These are phyloP conservation scores for Agastache rugosa DNA, from an alignment of 257 asterid genomes.

Conservation along the genomic window DNA sequence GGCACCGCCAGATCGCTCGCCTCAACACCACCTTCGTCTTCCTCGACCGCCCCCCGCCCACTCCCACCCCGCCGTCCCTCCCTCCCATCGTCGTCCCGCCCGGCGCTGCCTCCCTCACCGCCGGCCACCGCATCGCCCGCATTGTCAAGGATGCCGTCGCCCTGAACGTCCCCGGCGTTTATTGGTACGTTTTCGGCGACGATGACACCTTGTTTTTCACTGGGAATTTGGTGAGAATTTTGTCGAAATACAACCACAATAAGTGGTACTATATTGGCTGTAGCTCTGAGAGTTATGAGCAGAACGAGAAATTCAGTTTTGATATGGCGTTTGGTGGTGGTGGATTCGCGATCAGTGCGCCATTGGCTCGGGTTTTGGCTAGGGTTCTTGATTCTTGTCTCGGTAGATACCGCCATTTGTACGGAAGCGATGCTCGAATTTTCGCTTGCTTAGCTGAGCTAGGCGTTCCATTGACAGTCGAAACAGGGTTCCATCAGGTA, in stretches of 20 bases:
- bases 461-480: slow-evolving; percentile 70
- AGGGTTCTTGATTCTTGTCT: slow-evolving; percentile 72
- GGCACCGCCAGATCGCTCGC: slow-evolving; percentile 67
- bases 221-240: slow-evolving; percentile 59
- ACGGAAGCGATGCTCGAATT: slow-evolving; percentile 84
- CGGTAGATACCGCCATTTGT: slow-evolving; percentile 70
- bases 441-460: slow-evolving; percentile 82
- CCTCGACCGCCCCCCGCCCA: slow-evolving; percentile 52
- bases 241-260: slow-evolving; percentile 65
- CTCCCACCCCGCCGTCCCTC: slow-evolving; percentile 38
- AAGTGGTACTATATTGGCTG: slow-evolving; percentile 68
- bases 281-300: slow-evolving; percentile 75
- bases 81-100: slow-evolving; percentile 61
- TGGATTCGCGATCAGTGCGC: slow-evolving; percentile 78
- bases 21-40: slow-evolving; percentile 65
- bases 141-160: slow-evolving; percentile 61
- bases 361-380: slow-evolving; percentile 69
- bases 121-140: slow-evolving; percentile 75
- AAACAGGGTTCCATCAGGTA: slow-evolving; percentile 90
- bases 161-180: slow-evolving; percentile 47
- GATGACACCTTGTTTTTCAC: slow-evolving; percentile 73
- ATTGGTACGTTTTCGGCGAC: slow-evolving; percentile 81
- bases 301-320: slow-evolving; percentile 68
- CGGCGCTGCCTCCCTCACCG: slow-evolving; percentile 45
- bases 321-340: slow-evolving; percentile 91